These are phyloP conservation scores for Neurospora africana DNA, from an alignment of 495 filamentous ascomycete genomes.

Conservation along the genomic window DNA sequence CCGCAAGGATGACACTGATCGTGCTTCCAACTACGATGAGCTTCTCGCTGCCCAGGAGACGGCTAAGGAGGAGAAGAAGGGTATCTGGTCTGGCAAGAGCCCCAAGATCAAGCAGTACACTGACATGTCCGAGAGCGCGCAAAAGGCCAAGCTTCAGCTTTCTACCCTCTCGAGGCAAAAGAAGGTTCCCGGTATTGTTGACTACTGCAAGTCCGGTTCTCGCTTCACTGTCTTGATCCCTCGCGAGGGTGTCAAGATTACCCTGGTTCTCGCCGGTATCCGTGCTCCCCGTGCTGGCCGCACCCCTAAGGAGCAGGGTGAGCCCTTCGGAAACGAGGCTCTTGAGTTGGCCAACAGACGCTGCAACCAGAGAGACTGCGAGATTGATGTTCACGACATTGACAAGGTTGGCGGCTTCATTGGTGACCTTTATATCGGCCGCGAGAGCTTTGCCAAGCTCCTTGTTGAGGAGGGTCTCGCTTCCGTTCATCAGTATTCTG, in stretches of 20 bases:
- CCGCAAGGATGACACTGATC: constrained; percentile 81
- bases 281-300: constrained; percentile 87
- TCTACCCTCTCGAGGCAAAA: constrained; percentile 79
- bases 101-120: constrained; percentile 68
- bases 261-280: constrained; percentile 88
- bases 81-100: constrained; percentile 85
- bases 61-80: constrained; percentile 72
- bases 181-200: constrained; percentile 87
- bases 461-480: constrained; percentile 92
- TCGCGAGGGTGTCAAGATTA: constrained; percentile 87
- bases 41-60: constrained; percentile 79
- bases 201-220: constrained; percentile 93
- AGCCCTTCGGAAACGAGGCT: constrained; percentile 93
- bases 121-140: constrained; percentile 83
- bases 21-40: constrained; percentile 88
- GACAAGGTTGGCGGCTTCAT: constrained; percentile 98
- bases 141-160: constrained; percentile 90
- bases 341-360: constrained; percentile 79
- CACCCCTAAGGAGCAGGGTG: constrained; percentile 65
- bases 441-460: constrained; percentile 90
- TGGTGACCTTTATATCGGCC: constrained; percentile 84
- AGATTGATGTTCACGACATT: constrained; percentile 88
- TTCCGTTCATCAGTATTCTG: constrained; percentile 84
- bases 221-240: constrained; percentile 90
- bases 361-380: constrained; percentile 89